Percentiles rank a stretch among this genome's conserved stretches.
These are phyloP conservation scores for Penicillium paneum DNA, from an alignment of 2,329 filamentous ascomycete species.

Conservation along the genomic window DNA sequence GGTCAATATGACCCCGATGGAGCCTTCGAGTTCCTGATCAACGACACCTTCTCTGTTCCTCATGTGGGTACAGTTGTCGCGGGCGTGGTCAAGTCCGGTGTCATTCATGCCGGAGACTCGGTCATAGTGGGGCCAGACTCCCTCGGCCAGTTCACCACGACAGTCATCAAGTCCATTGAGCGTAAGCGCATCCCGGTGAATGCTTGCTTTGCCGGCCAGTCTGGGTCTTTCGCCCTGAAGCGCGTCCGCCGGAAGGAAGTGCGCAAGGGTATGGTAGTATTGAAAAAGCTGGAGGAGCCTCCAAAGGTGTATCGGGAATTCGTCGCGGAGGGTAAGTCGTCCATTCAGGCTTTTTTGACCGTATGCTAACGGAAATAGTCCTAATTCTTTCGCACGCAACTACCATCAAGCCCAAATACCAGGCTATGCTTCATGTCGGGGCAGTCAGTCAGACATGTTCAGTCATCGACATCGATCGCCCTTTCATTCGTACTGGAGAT, in stretches of 20 bases:
- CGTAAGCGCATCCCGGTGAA: slow-evolving; percentile 87
- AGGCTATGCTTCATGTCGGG: slow-evolving; percentile 96
- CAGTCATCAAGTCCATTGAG: slow-evolving; percentile 87
- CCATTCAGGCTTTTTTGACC: neutral
- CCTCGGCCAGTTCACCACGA: slow-evolving; percentile 82
- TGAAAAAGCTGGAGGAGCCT: slow-evolving; percentile 75
- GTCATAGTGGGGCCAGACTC: slow-evolving; percentile 88
- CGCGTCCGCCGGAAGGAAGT: slow-evolving; percentile 87
- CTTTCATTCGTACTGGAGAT: slow-evolving; percentile 90
- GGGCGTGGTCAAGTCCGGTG: slow-evolving; percentile 83
- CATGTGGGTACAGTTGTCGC: slow-evolving; percentile 96
- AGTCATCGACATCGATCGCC: slow-evolving; percentile 96
- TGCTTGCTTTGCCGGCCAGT: slow-evolving; percentile 85
- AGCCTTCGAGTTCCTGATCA: slow-evolving; percentile 91
- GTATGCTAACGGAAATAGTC: slow-evolving; percentile 51
- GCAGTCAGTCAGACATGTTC: slow-evolving; percentile 93
- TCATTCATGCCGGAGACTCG: slow-evolving; percentile 84
- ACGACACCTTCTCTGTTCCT: slow-evolving; percentile 96
- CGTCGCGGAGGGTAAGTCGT: slow-evolving; percentile 64
- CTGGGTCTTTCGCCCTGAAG: slow-evolving; percentile 85
- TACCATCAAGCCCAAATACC: slow-evolving; percentile 94
- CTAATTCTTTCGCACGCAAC: slow-evolving; percentile 93
- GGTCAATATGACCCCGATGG: slow-evolving; percentile 86
- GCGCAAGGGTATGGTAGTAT: slow-evolving; percentile 94
- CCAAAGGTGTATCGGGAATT: slow-evolving; percentile 74